Base-by-base conservation (phyloP, 1,284 basidiomycete species). In the Apiotrichum brassicae region DNA sequence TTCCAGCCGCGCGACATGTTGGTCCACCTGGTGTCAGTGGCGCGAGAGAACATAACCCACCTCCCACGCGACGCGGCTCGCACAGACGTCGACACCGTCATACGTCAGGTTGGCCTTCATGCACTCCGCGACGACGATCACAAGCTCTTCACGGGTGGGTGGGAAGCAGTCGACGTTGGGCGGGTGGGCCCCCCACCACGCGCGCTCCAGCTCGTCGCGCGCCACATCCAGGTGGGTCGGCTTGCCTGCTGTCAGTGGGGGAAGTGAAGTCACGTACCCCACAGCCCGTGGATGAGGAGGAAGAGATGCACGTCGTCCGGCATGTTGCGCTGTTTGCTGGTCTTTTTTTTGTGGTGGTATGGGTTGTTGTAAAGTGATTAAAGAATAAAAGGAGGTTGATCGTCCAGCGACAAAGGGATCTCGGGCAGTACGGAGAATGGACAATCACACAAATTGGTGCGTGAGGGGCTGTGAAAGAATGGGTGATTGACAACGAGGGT, bases 41-140 rank as follows among this genome's bases (percentile, higher is more conserved):
- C 32, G n/a, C n/a, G n/a, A n/a, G n/a, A 23, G 12, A 16, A n/a
- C 14, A 16, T 11, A 2, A 51, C 63, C 40, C 56, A 70, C 62
- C 59, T 70, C 65, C 57, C 60, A 70, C 2, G 64, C 66, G 8
- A 71, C 68, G 33, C 71, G 56, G 54, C 62, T 66, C 2, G 71
- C 68, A 53, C 68, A 70, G 3, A 73, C 64, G 43, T 73, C 71
- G 4, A 73, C 50, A 4, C 71, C 71, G 54, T 73, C 71, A 48
- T 71, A 71, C 7, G 71, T 71, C 46, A 70, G 56, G 18, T 62
- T 56, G 14, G 61, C 55, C 7, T 63, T 61, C 59, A 69, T 72
- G 19, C 69, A 68, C 18, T 65, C 61, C 18, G 69, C 66, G 37
- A 72, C 60, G 41, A 72, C 54, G 20, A 70, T 58, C n/a, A 62